A percentile compares a stretch with the other conserved stretches of the same genome.
These are phyloP conservation scores for Talaromyces sp. DNA, from an alignment of 2,329 filamentous ascomycete genomes.

Conservation along the genomic window DNA sequence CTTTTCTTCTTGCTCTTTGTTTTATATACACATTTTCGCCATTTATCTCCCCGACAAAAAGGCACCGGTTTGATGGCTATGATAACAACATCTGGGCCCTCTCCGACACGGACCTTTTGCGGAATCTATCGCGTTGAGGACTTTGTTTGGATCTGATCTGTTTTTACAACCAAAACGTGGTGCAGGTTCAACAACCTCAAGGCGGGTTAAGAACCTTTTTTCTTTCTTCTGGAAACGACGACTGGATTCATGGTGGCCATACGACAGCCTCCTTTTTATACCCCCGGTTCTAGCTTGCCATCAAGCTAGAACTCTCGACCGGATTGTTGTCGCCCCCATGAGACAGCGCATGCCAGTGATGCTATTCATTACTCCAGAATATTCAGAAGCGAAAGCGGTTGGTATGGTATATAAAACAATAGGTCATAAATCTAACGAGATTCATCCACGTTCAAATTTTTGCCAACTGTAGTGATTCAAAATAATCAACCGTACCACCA, in stretches of 20 bases:
- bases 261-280: background rate
- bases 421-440: background rate
- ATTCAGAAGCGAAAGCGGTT: background rate
- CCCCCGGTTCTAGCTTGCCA: background rate
- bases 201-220: constrained; percentile 42
- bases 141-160: constrained; percentile 63
- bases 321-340: background rate
- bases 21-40: background rate
- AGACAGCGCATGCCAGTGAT: background rate
- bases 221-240: background rate
- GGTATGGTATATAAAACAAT: background rate
- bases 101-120: constrained; percentile 30
- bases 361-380: background rate
- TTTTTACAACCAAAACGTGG: constrained; percentile 75
- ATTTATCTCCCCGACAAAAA: constrained; percentile 21
- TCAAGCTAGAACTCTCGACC: background rate
- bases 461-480: background rate
- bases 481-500: too few relatives aligned
- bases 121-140: constrained; percentile 52
- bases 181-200: constrained; percentile 64
- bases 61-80: constrained; percentile 35
- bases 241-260: background rate
- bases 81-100: constrained; percentile 69
- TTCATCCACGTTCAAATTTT: background rate
- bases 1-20: background rate